Evolutionary conservation across 371 early-diverging fungal species (phyloP), one percentile per base, ranked within the genome.

Genomic region (Smittium culicis): DNA sequence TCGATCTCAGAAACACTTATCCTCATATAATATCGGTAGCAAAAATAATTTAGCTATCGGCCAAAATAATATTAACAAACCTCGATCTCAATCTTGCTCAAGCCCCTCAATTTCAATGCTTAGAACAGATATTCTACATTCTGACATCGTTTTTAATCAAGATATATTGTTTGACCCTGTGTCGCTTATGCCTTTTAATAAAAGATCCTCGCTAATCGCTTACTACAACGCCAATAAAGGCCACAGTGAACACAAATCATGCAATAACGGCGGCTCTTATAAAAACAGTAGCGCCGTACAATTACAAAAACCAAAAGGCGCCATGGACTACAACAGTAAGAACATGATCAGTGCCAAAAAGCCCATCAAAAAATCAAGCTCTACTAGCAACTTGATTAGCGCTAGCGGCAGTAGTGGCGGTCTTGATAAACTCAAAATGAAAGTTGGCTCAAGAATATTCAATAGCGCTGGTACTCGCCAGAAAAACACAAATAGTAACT

Each of bases 141-240:
- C 63, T 5, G 63, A 63, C 32, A n/a, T 30, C n/a, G 63, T 63
- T 3, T 63, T 63, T 63, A 32, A 63, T 45, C 45, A 45, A 20
- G 45, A 45, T 45, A 45, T 45, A 5, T 11, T 45, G 20, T 45
- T 45, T 45, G 45, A 45, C 20, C 45, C 45, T 11, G 45, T 45
- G 5, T 45, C 45, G 45, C 45, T 45, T 11, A 45, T 45, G 45
- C 45, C 45, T 11, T 20, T 11, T 11, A 45, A 45, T 20, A 45
- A 45, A 5, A 45, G 20, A 20, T 45, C 45, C 5, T 45, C 45
- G 5, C n/a, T n/a, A n/a, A n/a, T n/a, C 5, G 20, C 45, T 45
- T 45, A n/a, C n/a, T n/a, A n/a, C n/a, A n/a, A n/a, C n/a, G n/a
- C n/a, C n/a, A n/a, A n/a, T n/a, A n/a, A n/a, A n/a, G n/a, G n/a